Base-by-base conservation (phyloP, 345 rosid species). In the Populus pruinosa region DNA sequence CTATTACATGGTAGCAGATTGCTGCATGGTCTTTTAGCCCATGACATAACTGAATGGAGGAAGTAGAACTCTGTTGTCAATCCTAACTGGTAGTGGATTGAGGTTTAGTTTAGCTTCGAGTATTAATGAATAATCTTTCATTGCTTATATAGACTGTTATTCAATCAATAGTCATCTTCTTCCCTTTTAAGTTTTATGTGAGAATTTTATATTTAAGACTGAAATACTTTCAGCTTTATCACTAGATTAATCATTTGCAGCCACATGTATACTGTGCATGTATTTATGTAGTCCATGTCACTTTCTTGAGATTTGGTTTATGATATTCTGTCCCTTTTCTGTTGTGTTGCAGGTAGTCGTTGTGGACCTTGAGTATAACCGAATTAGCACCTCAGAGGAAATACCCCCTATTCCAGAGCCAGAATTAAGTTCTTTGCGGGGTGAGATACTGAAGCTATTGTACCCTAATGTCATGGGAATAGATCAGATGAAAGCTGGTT, bases 381-480 rank as follows among this genome's bases (percentile, higher is more conserved):
- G 81, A 80, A 87, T 92, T 75, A 90, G 90, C 80, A 91, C 99
- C 33, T 64, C 99, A 8, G 98, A 96, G 79, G 99, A 96, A 82
- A 96, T 94, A 85, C 99, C 99, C 36, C 83, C 82, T 8, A 88
- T 94, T 83, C 98, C 99, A 67, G 99, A 96, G 91, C 98, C 99
- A 69, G 99, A 94, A 88, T 83, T 89, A 78, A 89, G 91, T 85
- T 76, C 86, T 71, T 73, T 96, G 83, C 94, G 98, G 53, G 85
- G 85, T 77, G 98, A 96, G 71, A 88, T 96, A 80, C 76, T 88
- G 81, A 89, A 91, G 84, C 81, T 96, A 47, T 85, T 94, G 89
- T 85, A 90, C 83, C 99, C 98, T 50, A 94, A 89, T 84, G 89
- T 94, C 73, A 90, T 89, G 85, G 94, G 89, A 44, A 94, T 96